phyloP scores from a whole-genome alignment of 192 early-diverging fungal species.

The Coemansia sp. region DNA sequence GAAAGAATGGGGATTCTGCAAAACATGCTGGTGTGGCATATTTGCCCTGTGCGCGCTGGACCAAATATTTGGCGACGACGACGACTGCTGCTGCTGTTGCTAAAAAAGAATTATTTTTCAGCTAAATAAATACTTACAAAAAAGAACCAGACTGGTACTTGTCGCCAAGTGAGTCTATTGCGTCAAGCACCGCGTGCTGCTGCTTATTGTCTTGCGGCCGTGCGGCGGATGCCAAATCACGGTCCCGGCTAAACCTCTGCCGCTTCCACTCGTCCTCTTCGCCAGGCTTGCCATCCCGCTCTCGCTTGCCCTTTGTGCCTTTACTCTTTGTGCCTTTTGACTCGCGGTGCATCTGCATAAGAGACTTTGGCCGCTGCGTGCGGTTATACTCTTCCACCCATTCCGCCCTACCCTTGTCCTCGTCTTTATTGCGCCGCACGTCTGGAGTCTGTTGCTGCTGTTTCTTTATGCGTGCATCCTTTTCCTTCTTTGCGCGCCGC shows the following conservation, averaged over 20 bases:
- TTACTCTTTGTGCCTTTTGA: slow-evolving; percentile 7
- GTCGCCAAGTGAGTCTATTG: slow-evolving; percentile 28
- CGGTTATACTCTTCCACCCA: slow-evolving; percentile 51
- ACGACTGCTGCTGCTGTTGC: slow-evolving; percentile 6
- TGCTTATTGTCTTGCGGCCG: slow-evolving; percentile 9
- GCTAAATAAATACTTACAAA: slow-evolving; percentile 13
- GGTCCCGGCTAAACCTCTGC: slow-evolving; percentile 24
- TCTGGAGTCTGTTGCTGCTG: slow-evolving; percentile 16
- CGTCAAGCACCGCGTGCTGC: slow-evolving; percentile 29
- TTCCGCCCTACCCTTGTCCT: slow-evolving; percentile 23
- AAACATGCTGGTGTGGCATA: background rate
- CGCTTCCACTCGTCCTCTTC: slow-evolving; percentile 29
- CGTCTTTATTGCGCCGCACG: slow-evolving; percentile 15
- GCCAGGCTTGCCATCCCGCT: background rate
- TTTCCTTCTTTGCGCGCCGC: slow-evolving; percentile 10
- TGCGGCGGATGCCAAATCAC: slow-evolving; percentile 22
- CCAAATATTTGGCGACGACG: background rate
- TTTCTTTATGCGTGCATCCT: slow-evolving; percentile 6
- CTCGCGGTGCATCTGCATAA: slow-evolving; percentile 47
- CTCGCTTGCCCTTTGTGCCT: background rate
- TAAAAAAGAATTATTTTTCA: background rate
- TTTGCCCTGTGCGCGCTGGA: background rate
- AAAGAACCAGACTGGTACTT: slow-evolving; percentile 37
- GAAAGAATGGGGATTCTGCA: background rate
- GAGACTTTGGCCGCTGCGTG: slow-evolving; percentile 36